Conservation (phyloP, 805 yeast genomes). For the Lipomyces spencermartinsiae region DNA sequence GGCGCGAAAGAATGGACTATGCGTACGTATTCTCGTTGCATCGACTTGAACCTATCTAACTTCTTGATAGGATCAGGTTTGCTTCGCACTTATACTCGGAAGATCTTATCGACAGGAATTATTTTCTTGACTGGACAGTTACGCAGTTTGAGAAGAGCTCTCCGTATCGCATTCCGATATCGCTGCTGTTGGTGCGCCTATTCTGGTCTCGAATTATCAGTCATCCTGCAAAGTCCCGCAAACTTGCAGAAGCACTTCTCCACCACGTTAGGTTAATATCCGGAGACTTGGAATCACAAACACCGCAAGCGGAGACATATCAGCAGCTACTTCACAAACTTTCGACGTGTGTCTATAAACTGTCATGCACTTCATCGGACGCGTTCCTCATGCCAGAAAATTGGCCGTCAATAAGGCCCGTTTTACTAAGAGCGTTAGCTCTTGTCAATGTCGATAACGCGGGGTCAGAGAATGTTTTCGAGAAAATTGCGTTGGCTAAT, state of each 20-base stretch:
- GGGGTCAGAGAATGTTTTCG: conserved; percentile 29
- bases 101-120: conserved; percentile 64
- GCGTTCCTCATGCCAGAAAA: conserved; percentile 46
- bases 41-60: background rate
- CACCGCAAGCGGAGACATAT: conserved; percentile 41
- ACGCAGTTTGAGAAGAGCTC: conserved; percentile 54
- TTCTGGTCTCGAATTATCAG: conserved; percentile 74
- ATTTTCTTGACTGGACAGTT: conserved; percentile 69
- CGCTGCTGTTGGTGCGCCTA: conserved; percentile 61
- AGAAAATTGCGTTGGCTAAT: conserved; percentile 26
- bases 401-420: conserved; percentile 43
- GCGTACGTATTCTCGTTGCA: conserved; percentile 41
- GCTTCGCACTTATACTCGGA: conserved; percentile 72
- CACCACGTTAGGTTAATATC: conserved; percentile 47
- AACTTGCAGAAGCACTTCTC: conserved; percentile 65
- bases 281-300: conserved; percentile 45
- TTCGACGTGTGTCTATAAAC: conserved; percentile 47
- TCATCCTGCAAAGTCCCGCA: conserved; percentile 65
- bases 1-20: conserved; percentile 64
- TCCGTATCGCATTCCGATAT: conserved; percentile 53
- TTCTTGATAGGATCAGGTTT: conserved; percentile 51
- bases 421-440: conserved; percentile 41
- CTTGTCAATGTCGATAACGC: conserved; percentile 19
- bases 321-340: conserved; percentile 42
- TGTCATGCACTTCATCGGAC: conserved; percentile 40